Evolutionary conservation across 2,329 filamentous ascomycete genomes (phyloP).

Genomic region (Ophiostoma fasciatum): DNA sequence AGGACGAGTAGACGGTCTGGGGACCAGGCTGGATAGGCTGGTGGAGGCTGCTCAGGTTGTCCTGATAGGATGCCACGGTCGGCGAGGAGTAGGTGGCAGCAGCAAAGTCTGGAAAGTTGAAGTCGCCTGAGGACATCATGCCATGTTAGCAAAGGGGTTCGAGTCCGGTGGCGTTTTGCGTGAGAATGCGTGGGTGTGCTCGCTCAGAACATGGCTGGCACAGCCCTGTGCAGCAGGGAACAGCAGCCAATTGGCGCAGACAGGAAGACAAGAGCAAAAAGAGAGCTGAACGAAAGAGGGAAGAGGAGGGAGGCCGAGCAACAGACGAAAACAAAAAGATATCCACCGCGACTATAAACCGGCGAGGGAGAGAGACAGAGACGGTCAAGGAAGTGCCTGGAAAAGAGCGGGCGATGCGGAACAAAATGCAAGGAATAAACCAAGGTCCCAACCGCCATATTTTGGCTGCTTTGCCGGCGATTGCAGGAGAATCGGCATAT

Average conservation of each 20-base stretch:
- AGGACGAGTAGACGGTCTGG: slow-evolving; percentile 30
- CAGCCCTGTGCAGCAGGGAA: slow-evolving; percentile 10
- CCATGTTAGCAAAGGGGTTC: slow-evolving; percentile 24
- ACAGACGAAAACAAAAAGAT: neutral
- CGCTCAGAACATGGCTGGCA: slow-evolving; percentile 7
- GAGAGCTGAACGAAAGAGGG: neutral
- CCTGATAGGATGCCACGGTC: too few relatives aligned
- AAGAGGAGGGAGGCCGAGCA: neutral
- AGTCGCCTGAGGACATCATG: slow-evolving; percentile 40
- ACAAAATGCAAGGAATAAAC: neutral
- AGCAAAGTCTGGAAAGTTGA: slow-evolving; percentile 39
- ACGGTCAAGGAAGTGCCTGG: too few relatives aligned
- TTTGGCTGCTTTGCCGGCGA: slow-evolving; percentile 1
- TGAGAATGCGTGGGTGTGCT: neutral
- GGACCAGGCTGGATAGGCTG: slow-evolving; percentile 37
- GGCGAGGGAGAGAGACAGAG: neutral
- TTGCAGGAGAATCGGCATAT: neutral
- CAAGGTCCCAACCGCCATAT: neutral
- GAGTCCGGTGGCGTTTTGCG: neutral
- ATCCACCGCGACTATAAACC: slow-evolving; percentile 6
- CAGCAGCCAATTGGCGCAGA: slow-evolving; percentile 1
- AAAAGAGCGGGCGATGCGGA: neutral
- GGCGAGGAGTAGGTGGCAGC: slow-evolving; percentile 36
- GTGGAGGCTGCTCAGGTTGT: too few relatives aligned
- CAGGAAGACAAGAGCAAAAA: neutral